These are phyloP conservation scores for Fomes fomentarius DNA, from an alignment of 1,284 basidiomycete species.

Conservation along the genomic window DNA sequence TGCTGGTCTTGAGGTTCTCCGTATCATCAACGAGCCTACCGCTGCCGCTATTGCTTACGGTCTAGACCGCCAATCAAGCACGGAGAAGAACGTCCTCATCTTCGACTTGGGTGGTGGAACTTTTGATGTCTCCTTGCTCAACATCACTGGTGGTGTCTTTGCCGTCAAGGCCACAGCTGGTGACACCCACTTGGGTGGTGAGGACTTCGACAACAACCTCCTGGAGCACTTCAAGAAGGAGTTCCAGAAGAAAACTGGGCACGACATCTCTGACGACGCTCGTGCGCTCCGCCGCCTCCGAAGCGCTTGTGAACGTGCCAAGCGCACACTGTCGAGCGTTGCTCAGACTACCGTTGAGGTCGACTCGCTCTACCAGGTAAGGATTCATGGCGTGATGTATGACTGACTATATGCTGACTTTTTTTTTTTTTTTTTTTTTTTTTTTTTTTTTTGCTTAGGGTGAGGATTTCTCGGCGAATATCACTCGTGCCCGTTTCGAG, in stretches of 20 bases:
- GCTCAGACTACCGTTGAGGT: slow-evolving; percentile 99
- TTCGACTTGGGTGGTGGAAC: slow-evolving; percentile 99
- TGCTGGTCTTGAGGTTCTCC: slow-evolving; percentile 92
- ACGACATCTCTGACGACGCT: slow-evolving; percentile 94
- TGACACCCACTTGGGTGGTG: slow-evolving; percentile 98
- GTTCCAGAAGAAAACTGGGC: slow-evolving; percentile 98
- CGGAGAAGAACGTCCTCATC: slow-evolving; percentile 98
- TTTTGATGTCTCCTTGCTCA: slow-evolving; percentile 97
- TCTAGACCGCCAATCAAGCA: slow-evolving; percentile 87
- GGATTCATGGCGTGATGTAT: slow-evolving; percentile 1
- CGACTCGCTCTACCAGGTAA: slow-evolving; percentile 94
- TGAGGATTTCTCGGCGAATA: slow-evolving; percentile 94
- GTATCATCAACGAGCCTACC: slow-evolving; percentile 97
- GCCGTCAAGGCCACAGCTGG: slow-evolving; percentile 98
- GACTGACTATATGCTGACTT: slow-evolving; percentile 14
- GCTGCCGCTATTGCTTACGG: slow-evolving; percentile 95
- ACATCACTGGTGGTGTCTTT: slow-evolving; percentile 96
- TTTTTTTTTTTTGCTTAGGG: slow-evolving; percentile 63
- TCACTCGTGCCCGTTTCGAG: slow-evolving; percentile 99
- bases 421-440: too few relatives aligned
- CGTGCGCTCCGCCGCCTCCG: slow-evolving; percentile 95
- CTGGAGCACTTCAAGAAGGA: slow-evolving; percentile 98
- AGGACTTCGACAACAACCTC: slow-evolving; percentile 98
- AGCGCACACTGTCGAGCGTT: slow-evolving; percentile 97
- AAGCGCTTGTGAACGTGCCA: slow-evolving; percentile 98